Evolutionary conservation across 148 eudicot genomes (phyloP).

Genomic region (Limonium bicolor): DNA sequence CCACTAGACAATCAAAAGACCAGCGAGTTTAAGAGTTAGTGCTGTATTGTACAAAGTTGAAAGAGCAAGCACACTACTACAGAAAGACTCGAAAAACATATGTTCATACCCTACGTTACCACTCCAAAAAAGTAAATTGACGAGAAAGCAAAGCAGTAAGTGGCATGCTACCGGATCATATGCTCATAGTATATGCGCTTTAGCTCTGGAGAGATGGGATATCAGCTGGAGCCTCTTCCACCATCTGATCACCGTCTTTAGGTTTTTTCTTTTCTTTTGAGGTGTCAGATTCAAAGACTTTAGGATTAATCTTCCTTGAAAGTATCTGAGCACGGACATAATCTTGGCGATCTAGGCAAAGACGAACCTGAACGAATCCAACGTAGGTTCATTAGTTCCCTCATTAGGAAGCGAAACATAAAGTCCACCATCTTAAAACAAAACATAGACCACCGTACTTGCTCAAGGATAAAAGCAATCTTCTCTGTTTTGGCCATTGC

Average conservation of each 20-base stretch:
- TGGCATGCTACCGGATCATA: conserved; percentile 88
- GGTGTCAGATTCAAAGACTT: conserved; percentile 73
- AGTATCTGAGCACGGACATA: conserved; percentile 93
- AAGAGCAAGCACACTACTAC: too few relatives aligned
- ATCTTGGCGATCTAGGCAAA: conserved; percentile 82
- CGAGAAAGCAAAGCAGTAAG: too few relatives aligned
- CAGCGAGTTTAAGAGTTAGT: too few relatives aligned
- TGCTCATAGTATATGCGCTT: conserved; percentile 64
- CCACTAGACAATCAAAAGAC: too few relatives aligned
- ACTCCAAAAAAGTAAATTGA: too few relatives aligned
- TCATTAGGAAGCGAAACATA: too few relatives aligned
- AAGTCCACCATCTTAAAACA: not conserved
- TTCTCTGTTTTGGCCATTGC: conserved; percentile 99
- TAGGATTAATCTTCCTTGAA: conserved; percentile 77
- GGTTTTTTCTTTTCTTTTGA: conserved; percentile 79
- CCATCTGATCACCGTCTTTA: conserved; percentile 69
- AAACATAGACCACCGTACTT: conserved; percentile 30
- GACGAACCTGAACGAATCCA: conserved; percentile 55
- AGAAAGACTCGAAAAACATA: too few relatives aligned
- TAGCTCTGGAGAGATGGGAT: conserved; percentile 60
- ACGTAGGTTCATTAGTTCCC: too few relatives aligned
- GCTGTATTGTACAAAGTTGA: too few relatives aligned
- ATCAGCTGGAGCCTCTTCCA: conserved; percentile 78
- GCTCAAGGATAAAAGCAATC: conserved; percentile 89
- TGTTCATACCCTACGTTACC: too few relatives aligned